Conservation (phyloP, 805 yeast genomes). For the Ogataea degrootiae region DNA sequence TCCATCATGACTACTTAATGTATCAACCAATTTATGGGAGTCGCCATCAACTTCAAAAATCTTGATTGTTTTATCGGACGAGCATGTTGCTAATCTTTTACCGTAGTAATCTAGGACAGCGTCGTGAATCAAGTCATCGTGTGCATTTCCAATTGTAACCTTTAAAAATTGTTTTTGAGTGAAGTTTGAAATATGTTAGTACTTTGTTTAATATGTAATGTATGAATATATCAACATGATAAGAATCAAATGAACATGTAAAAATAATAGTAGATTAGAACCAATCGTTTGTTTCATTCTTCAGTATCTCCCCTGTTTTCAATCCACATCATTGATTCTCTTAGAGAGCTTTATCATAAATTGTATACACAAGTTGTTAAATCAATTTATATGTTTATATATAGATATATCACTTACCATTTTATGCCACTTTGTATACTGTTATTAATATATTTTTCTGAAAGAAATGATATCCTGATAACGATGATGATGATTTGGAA, state of each 20-base stretch:
- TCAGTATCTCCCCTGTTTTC: background rate
- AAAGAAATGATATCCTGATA: too few relatives aligned
- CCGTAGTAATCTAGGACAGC: slow-evolving; percentile 98
- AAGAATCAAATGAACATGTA: background rate
- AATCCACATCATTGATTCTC: too few relatives aligned
- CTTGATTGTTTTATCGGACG: slow-evolving; percentile 93
- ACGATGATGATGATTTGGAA: too few relatives aligned
- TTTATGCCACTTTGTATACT: too few relatives aligned
- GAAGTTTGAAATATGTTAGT: background rate
- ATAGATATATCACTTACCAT: too few relatives aligned
- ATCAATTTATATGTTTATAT: too few relatives aligned
- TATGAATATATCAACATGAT: background rate
- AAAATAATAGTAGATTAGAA: background rate
- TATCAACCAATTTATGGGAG: slow-evolving; percentile 73
- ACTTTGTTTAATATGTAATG: background rate
- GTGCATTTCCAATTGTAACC: slow-evolving; percentile 90
- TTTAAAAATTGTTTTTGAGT: slow-evolving; percentile 1
- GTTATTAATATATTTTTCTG: too few relatives aligned
- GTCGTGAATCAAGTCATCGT: slow-evolving; percentile 90
- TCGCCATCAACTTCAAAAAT: slow-evolving; percentile 89
- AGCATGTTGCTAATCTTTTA: slow-evolving; percentile 90
- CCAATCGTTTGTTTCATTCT: background rate
- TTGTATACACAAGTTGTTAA: too few relatives aligned
- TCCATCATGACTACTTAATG: slow-evolving; percentile 90
- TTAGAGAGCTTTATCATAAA: too few relatives aligned